Conservation (phyloP, 345 rosid genomes). For the Theobroma cacao region DNA sequence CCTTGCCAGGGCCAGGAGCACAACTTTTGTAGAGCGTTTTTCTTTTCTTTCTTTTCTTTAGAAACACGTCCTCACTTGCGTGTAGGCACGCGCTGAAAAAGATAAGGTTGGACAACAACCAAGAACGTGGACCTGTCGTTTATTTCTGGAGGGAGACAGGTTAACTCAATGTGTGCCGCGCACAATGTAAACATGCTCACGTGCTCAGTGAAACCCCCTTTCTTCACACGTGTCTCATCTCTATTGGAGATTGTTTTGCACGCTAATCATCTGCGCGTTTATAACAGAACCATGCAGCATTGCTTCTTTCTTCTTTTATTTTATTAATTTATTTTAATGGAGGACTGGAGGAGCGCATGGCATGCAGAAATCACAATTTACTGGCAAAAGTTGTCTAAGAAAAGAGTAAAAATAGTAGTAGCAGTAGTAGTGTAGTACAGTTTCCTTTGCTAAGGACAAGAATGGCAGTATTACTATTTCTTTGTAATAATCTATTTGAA, state of each 20-base stretch:
- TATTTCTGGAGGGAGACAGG: background rate
- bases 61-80: background rate
- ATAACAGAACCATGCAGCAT: too few relatives aligned
- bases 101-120: background rate
- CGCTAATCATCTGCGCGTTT: background rate
- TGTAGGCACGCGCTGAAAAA: background rate
- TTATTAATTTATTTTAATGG: too few relatives aligned
- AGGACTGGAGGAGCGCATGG: too few relatives aligned
- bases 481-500: too few relatives aligned
- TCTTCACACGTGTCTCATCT: background rate
- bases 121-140: background rate
- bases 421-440: too few relatives aligned
- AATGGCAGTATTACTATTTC: background rate
- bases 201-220: background rate
- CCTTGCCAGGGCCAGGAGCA: background rate
- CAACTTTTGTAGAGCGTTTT: background rate
- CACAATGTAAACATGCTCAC: background rate
- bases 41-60: background rate
- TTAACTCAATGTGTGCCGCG: background rate
- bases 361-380: too few relatives aligned
- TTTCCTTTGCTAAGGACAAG: too few relatives aligned
- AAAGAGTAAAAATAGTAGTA: too few relatives aligned
- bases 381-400: too few relatives aligned
- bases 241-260: background rate
- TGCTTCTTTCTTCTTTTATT: too few relatives aligned